Conservation (phyloP, 1,284 basidiomycete genomes). For the Cryptococcus deneoformans region DNA sequence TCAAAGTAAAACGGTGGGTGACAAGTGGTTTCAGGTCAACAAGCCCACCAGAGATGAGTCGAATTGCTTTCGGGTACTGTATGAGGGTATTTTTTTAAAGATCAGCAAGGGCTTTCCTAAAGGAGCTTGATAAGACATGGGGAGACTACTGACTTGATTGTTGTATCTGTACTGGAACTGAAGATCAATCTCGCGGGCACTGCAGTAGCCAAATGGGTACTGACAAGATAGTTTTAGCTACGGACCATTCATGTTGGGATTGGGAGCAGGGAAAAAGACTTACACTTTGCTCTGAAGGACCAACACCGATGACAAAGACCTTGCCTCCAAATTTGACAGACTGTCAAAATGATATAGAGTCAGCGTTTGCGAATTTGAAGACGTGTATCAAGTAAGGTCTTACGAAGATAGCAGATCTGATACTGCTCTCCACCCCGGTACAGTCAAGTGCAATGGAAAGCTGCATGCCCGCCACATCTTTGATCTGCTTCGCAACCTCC, state of each 20-base stretch:
- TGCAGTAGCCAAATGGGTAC: constrained; percentile 54
- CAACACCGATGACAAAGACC: constrained; percentile 57
- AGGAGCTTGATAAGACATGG: neutral
- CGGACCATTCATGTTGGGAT: neutral
- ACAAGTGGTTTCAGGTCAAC: constrained; percentile 78
- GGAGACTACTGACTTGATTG: constrained; percentile 38
- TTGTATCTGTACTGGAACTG: constrained; percentile 54
- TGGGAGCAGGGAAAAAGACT: constrained; percentile 7
- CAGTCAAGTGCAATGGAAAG: constrained; percentile 48
- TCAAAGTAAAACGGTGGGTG: constrained; percentile 75
- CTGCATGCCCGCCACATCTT: constrained; percentile 36
- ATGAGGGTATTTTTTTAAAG: constrained; percentile 11
- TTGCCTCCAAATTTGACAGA: constrained; percentile 53
- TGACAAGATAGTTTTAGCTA: constrained; percentile 10
- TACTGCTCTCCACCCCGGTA: constrained; percentile 82
- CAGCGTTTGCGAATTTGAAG: neutral
- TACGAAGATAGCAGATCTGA: constrained; percentile 75
- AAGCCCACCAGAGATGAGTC: constrained; percentile 56
- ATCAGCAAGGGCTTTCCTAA: neutral
- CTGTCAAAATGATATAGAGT: constrained; percentile 17
- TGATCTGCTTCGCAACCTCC: constrained; percentile 41
- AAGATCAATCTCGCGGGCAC: constrained; percentile 56
- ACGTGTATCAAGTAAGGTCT: constrained; percentile 13
- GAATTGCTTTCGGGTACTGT: constrained; percentile 73
- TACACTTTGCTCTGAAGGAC: constrained; percentile 49